Base-by-base conservation (phyloP, 2,329 filamentous ascomycete species). In the Aspergillus calidoustus region DNA sequence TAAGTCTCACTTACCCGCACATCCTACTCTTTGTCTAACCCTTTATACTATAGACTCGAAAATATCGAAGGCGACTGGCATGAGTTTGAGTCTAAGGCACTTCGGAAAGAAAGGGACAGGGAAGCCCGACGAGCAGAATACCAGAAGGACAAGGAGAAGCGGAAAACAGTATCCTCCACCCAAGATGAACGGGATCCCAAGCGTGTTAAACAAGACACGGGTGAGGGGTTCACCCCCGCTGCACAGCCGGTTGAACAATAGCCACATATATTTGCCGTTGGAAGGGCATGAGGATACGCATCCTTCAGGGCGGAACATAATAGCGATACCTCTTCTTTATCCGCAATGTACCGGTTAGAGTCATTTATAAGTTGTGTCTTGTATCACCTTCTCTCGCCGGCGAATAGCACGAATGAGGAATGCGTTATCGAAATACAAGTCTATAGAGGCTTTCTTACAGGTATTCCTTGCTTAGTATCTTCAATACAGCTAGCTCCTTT, bases 41-140 rank as follows among this genome's bases (percentile, higher is more conserved):
- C 3, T 47, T 23, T 60, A 7, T 65, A 91, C 23, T 59, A 5
- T 65, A 91, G 91, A 71, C 85, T 99, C 54, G 88, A 89, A 62
- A 82, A 89, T 53, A 84, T 99, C 31, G 87, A 95, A 69, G 95
- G 95, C 23, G 95, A 99, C 71, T 99, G 95, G 95, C 95, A 99
- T 74, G 95, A 99, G 75, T 97, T 98, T 71, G 95, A 99, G 80
- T 96, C 92, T 59, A 99, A 99, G 80, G 93, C 93, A 17, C 83
- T 97, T 28, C 86, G 95, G 34, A 95, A 95, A 69, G 93, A 97
- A 76, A 94, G 93, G 60, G 86, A 89, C 63, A 83, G 84, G 64
- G 86, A 88, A 69, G 82, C 81, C 19, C 77, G 84, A 57, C 78
- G 80, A 50, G 78, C 72, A 59, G 79, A 81, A 62, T 73, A 79